Percentiles rank a stretch among this genome's conserved stretches.
Evolutionary conservation across 1,284 basidiomycete genomes (phyloP).

Genomic region (Ceratobasidium sp.): DNA sequence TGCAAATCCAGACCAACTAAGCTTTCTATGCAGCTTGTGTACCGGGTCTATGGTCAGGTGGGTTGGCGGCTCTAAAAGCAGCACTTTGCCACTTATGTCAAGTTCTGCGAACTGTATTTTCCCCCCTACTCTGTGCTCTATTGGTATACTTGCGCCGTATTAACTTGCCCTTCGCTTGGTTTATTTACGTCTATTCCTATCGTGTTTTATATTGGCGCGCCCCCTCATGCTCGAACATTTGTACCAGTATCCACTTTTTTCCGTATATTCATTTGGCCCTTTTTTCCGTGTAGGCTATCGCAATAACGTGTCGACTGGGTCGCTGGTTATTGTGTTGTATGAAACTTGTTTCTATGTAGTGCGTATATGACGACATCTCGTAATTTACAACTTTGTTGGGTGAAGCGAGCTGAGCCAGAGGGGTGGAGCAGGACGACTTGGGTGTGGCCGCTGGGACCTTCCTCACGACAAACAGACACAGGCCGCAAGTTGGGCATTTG

Average conservation of each 20-base stretch:
- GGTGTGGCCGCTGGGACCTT: background rate
- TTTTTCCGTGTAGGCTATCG: slow-evolving; percentile 18
- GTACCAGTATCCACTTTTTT: slow-evolving; percentile 31
- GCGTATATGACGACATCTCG: slow-evolving; percentile 36
- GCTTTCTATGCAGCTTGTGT: slow-evolving; percentile 12
- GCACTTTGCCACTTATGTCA: slow-evolving; percentile 42
- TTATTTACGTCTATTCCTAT: slow-evolving; percentile 37
- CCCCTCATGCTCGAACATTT: slow-evolving; percentile 28
- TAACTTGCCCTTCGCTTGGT: slow-evolving; percentile 40
- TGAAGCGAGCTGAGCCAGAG: slow-evolving; percentile 1
- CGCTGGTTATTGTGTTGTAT: slow-evolving; percentile 33
- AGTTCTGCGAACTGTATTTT: slow-evolving; percentile 43
- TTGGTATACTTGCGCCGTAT: slow-evolving; percentile 29
- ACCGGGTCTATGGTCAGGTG: slow-evolving; percentile 21
- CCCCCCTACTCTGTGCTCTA: slow-evolving; percentile 21
- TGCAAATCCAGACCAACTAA: slow-evolving; percentile 41
- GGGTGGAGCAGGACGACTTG: background rate
- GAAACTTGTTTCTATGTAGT: slow-evolving; percentile 44
- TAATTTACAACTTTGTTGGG: slow-evolving; percentile 17
- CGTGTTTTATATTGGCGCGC: slow-evolving; percentile 25
- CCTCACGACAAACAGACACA: slow-evolving; percentile 4
- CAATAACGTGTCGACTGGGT: slow-evolving; percentile 22
- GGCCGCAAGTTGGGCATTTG: background rate
- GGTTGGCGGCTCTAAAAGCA: slow-evolving; percentile 22
- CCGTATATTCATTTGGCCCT: slow-evolving; percentile 30